Base-by-base conservation (phyloP, 495 filamentous ascomycete species). In the Xeromyces bisporus region DNA sequence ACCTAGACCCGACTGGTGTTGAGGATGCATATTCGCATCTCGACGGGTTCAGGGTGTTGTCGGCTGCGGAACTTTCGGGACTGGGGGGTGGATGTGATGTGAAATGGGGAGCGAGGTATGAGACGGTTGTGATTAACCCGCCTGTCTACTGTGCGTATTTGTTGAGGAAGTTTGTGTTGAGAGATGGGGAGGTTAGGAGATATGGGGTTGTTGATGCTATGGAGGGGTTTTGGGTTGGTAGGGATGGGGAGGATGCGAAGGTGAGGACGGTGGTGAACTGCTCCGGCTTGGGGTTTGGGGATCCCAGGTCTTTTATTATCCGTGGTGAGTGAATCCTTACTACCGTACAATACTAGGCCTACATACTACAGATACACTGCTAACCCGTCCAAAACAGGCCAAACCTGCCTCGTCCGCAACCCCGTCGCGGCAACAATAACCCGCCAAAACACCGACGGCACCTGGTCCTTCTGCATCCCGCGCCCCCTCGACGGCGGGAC, bases 401-500 rank as follows among this genome's bases (percentile, higher is more conserved):
- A 62, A 54, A 61, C 58, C 6, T 58, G 57, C 33, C 54, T 63
- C 13, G 54, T 63, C 23, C 52, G 57, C 6, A 63, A 63, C 35
- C 34, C 67, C 46, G 32, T 53, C 53, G 23, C 61, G 41, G 50
- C 45, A 13, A 73, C 73, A 0, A 52, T 76, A n/a, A 75, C 72
- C 24, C 46, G 67, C 18, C 64, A 76, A 37, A 67, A 73, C 33
- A 48, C 55, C 0, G 66, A 74, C 40, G 71, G 71, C 0, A 56
- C 49, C 17, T 76, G 69, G 69, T 66, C 62, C 11, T 75, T 75
- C 43, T 67, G 53, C 31, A 64, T 77, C 2, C 69, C 73, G 2
- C 64, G 73, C 1, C 63, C 62, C 2, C 63, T 71, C 13, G 56
- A 64, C 3, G 70, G 71, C 1, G 73, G 71, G 0, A 76, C 71